Conservation (phyloP, 2,329 filamentous ascomycete species). For the Fusarium pseudograminearum region DNA sequence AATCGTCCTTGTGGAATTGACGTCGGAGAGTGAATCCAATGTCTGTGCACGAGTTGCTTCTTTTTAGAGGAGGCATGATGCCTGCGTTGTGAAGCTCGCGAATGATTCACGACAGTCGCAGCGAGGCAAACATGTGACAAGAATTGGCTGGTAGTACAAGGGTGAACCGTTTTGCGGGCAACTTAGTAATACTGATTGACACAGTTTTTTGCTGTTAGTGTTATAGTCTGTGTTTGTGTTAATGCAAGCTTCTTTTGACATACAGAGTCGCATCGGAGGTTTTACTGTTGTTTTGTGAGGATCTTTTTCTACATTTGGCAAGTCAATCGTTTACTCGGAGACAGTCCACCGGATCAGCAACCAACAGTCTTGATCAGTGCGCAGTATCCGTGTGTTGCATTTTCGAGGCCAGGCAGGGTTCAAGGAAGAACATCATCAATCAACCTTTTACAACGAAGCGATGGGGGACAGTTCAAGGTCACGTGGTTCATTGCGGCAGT, state of each 20-base stretch:
- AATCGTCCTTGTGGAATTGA: conserved; percentile 79
- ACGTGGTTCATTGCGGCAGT: conserved; percentile 16
- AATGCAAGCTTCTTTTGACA: conserved; percentile 21
- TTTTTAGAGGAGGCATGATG: conserved; percentile 58
- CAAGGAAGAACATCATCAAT: background rate
- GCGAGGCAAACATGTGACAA: background rate
- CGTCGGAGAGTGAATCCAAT: conserved; percentile 79
- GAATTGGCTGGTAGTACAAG: conserved; percentile 1
- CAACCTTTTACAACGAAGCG: background rate
- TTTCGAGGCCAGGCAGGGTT: background rate
- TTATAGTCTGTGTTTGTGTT: conserved; percentile 16
- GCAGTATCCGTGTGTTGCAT: background rate
- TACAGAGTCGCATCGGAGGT: conserved; percentile 29
- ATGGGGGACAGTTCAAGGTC: conserved; percentile 3
- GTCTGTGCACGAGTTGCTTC: conserved; percentile 67
- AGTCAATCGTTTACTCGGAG: conserved; percentile 13
- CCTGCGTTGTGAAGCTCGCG: conserved; percentile 26
- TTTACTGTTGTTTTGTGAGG: conserved; percentile 18
- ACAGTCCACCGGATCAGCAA: conserved; percentile 27
- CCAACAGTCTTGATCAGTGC: conserved; percentile 8
- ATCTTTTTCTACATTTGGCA: conserved; percentile 35
- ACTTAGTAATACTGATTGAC: conserved; percentile 22
- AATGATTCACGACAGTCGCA: conserved; percentile 16
- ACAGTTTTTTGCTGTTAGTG: conserved; percentile 24
- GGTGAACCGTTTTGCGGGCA: conserved; percentile 5